Percentiles rank a stretch among this genome's conserved stretches.
These are phyloP conservation scores for Amphirosellinia nigrospora DNA, from an alignment of 495 filamentous ascomycete genomes.

Conservation along the genomic window DNA sequence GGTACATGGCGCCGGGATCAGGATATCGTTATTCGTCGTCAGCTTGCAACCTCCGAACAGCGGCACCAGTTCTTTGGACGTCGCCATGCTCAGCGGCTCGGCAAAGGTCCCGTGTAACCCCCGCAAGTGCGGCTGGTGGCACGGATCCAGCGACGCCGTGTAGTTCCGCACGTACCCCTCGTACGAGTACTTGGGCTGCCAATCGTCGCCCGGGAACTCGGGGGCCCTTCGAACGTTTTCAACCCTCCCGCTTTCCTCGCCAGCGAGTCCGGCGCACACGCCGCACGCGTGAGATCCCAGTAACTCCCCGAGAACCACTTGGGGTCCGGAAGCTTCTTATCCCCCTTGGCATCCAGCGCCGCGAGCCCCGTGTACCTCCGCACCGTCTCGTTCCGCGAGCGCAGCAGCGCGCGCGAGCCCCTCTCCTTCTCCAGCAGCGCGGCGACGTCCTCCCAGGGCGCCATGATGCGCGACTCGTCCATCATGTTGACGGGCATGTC, in stretches of 20 bases:
- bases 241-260: constrained; percentile 55
- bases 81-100: constrained; percentile 63
- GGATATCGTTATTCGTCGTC: constrained; percentile 79
- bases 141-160: constrained; percentile 66
- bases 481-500: constrained; percentile 68
- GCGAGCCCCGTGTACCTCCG: constrained; percentile 36
- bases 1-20: constrained; percentile 80
- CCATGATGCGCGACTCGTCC: constrained; percentile 68
- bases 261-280: constrained; percentile 63
- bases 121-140: constrained; percentile 59
- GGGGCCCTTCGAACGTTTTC: constrained; percentile 41
- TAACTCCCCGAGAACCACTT: constrained; percentile 35
- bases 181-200: constrained; percentile 36
- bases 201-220: constrained; percentile 39
- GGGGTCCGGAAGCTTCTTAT: constrained; percentile 35
- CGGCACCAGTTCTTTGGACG: constrained; percentile 65
- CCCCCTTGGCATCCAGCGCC: constrained; percentile 36
- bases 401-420: constrained; percentile 48
- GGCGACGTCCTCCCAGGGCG: constrained; percentile 65
- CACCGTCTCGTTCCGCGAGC: constrained; percentile 35
- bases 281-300: constrained; percentile 50
- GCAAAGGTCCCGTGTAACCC: constrained; percentile 74
- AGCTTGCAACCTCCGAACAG: constrained; percentile 80
- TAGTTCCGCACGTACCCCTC: constrained; percentile 68
- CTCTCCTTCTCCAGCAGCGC: constrained; percentile 56